Evolutionary conservation across 768 basidiomycete species (phyloP).

Genomic region (Brasilioporus rufonigricans): DNA sequence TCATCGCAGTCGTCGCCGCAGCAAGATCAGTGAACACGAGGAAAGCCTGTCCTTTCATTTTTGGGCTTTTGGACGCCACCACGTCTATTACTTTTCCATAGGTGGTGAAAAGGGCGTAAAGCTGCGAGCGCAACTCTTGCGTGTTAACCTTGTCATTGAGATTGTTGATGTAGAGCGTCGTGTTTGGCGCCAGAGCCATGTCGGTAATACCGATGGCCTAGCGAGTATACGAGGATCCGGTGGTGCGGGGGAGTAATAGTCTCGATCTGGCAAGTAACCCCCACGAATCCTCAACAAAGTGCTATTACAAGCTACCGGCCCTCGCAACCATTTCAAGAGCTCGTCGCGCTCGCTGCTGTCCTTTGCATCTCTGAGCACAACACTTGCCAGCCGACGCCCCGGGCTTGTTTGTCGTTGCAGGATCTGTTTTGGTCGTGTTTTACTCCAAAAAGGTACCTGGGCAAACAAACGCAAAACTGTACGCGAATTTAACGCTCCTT

Average conservation of each 20-base stretch:
- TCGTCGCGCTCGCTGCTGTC: conserved; percentile 6
- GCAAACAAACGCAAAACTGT: conserved; percentile 34
- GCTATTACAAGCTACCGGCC: background rate
- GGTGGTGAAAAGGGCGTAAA: conserved; percentile 88
- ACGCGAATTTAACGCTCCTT: conserved; percentile 11
- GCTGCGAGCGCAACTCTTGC: conserved; percentile 77
- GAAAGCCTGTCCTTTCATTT: conserved; percentile 94
- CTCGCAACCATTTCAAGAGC: background rate
- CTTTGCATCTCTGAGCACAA: conserved; percentile 1
- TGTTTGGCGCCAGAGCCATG: conserved; percentile 68
- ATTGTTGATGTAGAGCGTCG: conserved; percentile 89
- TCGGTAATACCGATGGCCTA: conserved; percentile 9
- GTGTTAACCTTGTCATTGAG: conserved; percentile 93
- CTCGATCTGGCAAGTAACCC: conserved; percentile 23
- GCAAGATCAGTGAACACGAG: conserved; percentile 93
- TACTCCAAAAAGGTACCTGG: conserved; percentile 26
- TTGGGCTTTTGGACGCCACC: conserved; percentile 79
- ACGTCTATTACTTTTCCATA: conserved; percentile 95
- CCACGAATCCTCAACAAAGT: conserved; percentile 11
- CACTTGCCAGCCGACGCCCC: background rate
- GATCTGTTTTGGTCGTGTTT: conserved; percentile 26
- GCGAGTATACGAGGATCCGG: background rate
- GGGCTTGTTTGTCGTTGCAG: conserved; percentile 7
- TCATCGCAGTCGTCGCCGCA: conserved; percentile 87
- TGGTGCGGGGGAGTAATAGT: background rate